Base-by-base conservation (phyloP, 768 basidiomycete genomes). In the Dentipellis fragilis region DNA sequence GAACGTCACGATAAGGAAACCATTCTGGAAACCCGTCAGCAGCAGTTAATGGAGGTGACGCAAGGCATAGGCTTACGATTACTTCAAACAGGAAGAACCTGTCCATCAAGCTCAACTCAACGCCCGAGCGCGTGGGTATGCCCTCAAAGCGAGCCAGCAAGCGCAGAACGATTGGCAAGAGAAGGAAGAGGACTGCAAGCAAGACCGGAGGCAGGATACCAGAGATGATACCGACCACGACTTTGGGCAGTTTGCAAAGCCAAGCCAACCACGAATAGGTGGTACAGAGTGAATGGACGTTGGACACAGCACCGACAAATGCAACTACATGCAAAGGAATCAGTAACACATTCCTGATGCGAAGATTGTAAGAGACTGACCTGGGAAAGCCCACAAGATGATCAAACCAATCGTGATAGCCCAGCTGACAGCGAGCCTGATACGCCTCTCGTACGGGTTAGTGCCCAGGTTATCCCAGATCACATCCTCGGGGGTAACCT, bases 81-180 rank as follows among this genome's bases (percentile, higher is more conserved):
- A 94, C 89, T 72, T 89, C 87, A 78, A 96, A 96, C 59, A 91
- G 73, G 73, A 95, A 95, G 72, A 78, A 98, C 19, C 96, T 76
- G 1, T 83, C 84, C 94, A 97, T 96, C 65, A 99, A 70, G 52
- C 86, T 89, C 4, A 96, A 77, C 63, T 99, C 95, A 42, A 98
- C 71, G 1, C 83, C 85, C 0, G 85, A 89, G 36, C 78, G 77
- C 61, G 88, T 85, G 0, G 95, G 93, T 17, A 93, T 90, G 17
- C 96, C 96, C 71, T 98, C 91, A 54, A 96, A 86, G 17, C 80
- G 75, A 11, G 84, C 89, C 29, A 97, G 72, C 19, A 90, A 71
- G 39, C 95, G 79, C 57, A 98, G 68, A 14, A 98, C 63, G 64
- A 93, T 88, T 77, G 85, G 81, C 1, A 99, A 75, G 7, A 98